phyloP scores from a whole-genome alignment of 1,139 yeast genomes.

The Hyphopichia khmerensis region DNA sequence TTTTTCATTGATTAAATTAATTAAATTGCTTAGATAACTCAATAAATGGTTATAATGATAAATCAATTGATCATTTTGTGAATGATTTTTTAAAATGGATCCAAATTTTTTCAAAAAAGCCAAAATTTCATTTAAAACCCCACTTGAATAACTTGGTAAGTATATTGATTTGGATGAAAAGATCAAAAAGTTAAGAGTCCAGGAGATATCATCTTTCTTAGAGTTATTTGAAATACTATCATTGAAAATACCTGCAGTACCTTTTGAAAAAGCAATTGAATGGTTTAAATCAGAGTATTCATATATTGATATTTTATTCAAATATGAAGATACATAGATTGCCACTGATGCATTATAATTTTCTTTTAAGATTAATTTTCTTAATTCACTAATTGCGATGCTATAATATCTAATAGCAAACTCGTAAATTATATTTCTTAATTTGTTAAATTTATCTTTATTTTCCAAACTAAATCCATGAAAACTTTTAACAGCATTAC shows the following conservation, averaged over 20 bases:
- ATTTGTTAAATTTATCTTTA: slow-evolving; percentile 5
- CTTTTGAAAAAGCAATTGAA: slow-evolving; percentile 24
- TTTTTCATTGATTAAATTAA: slow-evolving; percentile 6
- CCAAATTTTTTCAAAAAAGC: slow-evolving; percentile 8
- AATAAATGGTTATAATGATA: slow-evolving; percentile 15
- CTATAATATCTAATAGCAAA: slow-evolving; percentile 21
- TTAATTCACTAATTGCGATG: slow-evolving; percentile 17
- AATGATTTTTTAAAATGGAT: slow-evolving; percentile 3
- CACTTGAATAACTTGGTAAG: slow-evolving; percentile 22
- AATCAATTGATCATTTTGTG: slow-evolving; percentile 4
- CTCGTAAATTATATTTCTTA: slow-evolving; percentile 12
- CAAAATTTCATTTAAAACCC: slow-evolving; percentile 17
- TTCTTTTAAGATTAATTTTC: slow-evolving; percentile 13
- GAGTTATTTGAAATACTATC: slow-evolving; percentile 13
- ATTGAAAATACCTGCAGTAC: slow-evolving; percentile 22
- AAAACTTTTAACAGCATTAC: slow-evolving; percentile 22
- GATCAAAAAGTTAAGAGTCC: slow-evolving; percentile 18
- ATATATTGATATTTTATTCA: slow-evolving; percentile 25
- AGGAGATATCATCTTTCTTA: slow-evolving; percentile 11
- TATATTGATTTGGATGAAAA: slow-evolving; percentile 22
- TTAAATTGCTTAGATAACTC: slow-evolving; percentile 5
- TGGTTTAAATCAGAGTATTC: slow-evolving; percentile 20
- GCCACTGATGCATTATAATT: slow-evolving; percentile 20
- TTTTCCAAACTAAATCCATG: slow-evolving; percentile 3
- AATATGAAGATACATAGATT: slow-evolving; percentile 20